These are phyloP conservation scores for Aphanomyces stellatus DNA, from an alignment of 352 stramenopile genomes.

Conservation along the genomic window DNA sequence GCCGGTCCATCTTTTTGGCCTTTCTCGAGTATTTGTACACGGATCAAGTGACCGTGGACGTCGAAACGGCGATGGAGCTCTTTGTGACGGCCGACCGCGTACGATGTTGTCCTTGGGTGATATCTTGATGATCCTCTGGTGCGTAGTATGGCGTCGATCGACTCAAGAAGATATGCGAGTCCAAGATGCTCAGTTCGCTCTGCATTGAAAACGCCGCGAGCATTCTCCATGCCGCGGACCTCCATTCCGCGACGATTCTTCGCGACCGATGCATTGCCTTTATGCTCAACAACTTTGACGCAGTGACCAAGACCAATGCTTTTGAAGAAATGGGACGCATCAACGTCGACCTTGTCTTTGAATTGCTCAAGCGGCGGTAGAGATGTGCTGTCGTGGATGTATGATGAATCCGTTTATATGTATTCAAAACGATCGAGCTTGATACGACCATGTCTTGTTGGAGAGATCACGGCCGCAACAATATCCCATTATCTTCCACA, in stretches of 20 bases:
- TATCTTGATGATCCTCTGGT: background rate
- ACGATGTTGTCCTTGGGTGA: slow-evolving; percentile 4
- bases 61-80: slow-evolving; percentile 91
- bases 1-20: slow-evolving; percentile 87
- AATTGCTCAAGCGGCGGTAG: slow-evolving; percentile 88
- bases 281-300: slow-evolving; percentile 97
- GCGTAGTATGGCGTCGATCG: slow-evolving; percentile 73
- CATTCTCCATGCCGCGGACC: slow-evolving; percentile 95
- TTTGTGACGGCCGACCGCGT: slow-evolving; percentile 89
- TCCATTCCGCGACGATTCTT: slow-evolving; percentile 90
- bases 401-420: no score
- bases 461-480: no score
- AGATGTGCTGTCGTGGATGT: no score
- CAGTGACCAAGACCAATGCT: slow-evolving; percentile 91
- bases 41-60: slow-evolving; percentile 87
- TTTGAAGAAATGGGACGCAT: slow-evolving; percentile 98
- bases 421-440: no score
- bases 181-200: slow-evolving; percentile 92
- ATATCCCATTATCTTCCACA: no score
- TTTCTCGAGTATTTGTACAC: slow-evolving; percentile 96
- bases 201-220: slow-evolving; percentile 93
- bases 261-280: slow-evolving; percentile 94
- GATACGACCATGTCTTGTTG: no score
- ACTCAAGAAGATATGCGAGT: slow-evolving; percentile 92
- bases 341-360: slow-evolving; percentile 98